Conservation (phyloP, 345 rosid genomes). For the Pistacia atlantica region DNA sequence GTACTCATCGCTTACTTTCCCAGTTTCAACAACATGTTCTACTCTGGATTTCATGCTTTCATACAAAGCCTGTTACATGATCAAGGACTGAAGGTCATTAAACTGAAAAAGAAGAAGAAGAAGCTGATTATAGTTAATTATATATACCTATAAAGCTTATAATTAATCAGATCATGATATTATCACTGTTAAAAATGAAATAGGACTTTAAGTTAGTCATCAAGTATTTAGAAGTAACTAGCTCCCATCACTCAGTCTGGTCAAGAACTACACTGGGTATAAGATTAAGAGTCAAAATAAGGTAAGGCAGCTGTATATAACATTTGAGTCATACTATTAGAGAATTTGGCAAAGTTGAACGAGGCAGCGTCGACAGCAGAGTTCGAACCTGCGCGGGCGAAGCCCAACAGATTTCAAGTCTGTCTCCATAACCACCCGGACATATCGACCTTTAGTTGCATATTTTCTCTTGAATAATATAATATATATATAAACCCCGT, state of each 20-base stretch:
- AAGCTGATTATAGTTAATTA: no score
- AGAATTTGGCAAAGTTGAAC: neutral
- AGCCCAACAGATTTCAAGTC: constrained; percentile 85
- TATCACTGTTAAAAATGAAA: no score
- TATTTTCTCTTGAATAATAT: no score
- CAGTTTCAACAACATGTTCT: constrained; percentile 47
- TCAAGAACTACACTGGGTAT: no score
- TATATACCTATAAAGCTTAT: no score
- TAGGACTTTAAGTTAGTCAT: no score
- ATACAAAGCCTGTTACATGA: constrained; percentile 46
- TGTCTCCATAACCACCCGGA: constrained; percentile 98
- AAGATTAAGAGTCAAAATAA: no score
- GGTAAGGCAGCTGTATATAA: neutral
- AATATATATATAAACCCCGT: constrained; percentile 31
- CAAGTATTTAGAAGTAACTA: no score
- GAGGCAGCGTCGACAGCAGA: constrained; percentile 65
- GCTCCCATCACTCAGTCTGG: no score
- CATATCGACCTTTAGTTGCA: constrained; percentile 39
- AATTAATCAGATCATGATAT: no score
- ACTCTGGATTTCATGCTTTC: constrained; percentile 56
- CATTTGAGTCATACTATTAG: neutral
- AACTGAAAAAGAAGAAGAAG: neutral
- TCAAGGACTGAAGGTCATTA: neutral
- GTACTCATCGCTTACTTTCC: constrained; percentile 37
- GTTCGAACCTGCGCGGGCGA: constrained; percentile 83